Evolutionary conservation across 495 filamentous ascomycete species (phyloP), one percentile per base, ranked within the genome.

Genomic region (Physcia stellaris): DNA sequence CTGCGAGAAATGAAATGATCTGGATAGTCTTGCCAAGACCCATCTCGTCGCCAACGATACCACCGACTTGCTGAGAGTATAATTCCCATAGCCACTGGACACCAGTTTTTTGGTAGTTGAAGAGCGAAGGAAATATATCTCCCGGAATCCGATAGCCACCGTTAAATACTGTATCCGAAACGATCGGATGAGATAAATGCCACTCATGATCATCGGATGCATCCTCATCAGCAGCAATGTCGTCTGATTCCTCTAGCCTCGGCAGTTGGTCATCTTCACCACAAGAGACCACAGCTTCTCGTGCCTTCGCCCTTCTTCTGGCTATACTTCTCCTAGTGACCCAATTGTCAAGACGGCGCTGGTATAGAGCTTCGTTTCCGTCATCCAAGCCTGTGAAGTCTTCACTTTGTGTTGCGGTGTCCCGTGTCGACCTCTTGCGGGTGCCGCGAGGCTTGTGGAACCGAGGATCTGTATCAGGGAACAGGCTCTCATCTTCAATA

Each of bases 41-140:
- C 90, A 98, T 98, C 63, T 98, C 90, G 48, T 98, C 90, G 5
- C 86, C 90, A 34, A 98, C 70, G 39, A 98, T 98, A 11, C 90
- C 90, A 17, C 90, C 90, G 20, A 93, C 85, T 45, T 80, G 68
- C 54, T 94, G 83, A 29, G 74, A 66, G 54, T 94, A 86, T 12
- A 98, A 62, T 57, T 98, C 86, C 60, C 84, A 86, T n/a, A 98
- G 67, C 90, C 90, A 98, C 52, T 92, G 81, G 2, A 96, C 86
- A 11, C 87, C 83, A 2, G 84, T 92, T 52, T 88, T 92, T 47
- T 98, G 90, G 47, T 96, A 98, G 49, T 88, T 80, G 50, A 95
- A 98, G 0, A 98, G 66, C 5, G 79, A 80, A 1, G 84, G 83
- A 49, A 79, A 85, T 11, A 96, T 83, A 43, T 98, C 90, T 7